Base-by-base conservation (phyloP, 2,329 filamentous ascomycete genomes). In the Penicillium thymicola region DNA sequence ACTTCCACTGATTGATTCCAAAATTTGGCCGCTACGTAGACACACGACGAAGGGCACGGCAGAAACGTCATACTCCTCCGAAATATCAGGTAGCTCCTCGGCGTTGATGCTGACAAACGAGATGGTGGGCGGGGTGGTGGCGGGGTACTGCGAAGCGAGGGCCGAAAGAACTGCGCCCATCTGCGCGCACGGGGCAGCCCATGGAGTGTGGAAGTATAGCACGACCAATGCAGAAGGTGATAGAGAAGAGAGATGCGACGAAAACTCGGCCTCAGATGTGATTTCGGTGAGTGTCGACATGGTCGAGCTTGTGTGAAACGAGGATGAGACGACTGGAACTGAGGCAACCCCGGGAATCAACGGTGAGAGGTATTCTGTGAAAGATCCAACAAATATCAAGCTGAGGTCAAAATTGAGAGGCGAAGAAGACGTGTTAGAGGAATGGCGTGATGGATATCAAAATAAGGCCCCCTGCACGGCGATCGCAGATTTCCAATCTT, bases 151-250 rank as follows among this genome's bases (percentile, higher is more conserved):
- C 69, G 86, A 85, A 63, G 93, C 92, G 63, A 99, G 89, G 23
- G 91, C 89, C 70, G 85, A 82, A 63, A 99, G 85, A 66, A 97
- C 89, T 49, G 87, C 89, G 65, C 85, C 85, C 92, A 97, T 97
- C 77, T 97, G 92, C 61, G 89, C 87, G 81, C 94, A 97, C 44
- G 94, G 94, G 58, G 92, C 92, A 30, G 94, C 94, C 94, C 94
- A 99, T 64, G 92, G 89, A 21, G 94, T 92, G 75, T 97, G 89
- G 81, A 99, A 99, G 73, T 92, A 97, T 71, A 96, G 85, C 70
- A 97, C 82, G 61, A 93, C 82, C 58, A 97, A 85, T 16, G 89
- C 85, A 16, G 86, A 83, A 2, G 87, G 71, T 11, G 89, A 84
- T 14, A 92, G 81, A 41, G 85, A 81, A 60, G 81, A 79, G 60